Conservation (phyloP, 305 asterid genomes). For the Solanum hybrid region DNA sequence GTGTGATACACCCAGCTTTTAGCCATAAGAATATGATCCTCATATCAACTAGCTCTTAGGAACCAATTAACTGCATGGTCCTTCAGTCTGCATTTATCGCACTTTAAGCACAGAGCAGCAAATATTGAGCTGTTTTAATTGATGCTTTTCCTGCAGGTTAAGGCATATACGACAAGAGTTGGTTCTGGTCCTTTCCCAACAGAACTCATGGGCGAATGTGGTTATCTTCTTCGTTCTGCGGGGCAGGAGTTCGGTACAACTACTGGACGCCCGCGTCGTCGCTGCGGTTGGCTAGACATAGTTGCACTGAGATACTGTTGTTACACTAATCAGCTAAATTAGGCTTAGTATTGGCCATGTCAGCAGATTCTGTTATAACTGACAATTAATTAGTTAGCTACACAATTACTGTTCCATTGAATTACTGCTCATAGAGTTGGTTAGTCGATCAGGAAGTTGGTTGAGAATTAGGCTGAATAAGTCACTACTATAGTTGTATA, state of each 20-base stretch:
- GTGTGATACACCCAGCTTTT: background rate
- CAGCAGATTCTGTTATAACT: too few species aligned
- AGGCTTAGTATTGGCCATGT: too few species aligned
- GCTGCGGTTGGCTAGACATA: conserved; percentile 96
- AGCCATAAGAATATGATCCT: background rate
- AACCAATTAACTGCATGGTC: background rate
- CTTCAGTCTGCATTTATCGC: background rate
- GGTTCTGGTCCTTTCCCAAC: conserved; percentile 99
- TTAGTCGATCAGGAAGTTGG: too few species aligned
- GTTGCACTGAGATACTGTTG: conserved; percentile 54
- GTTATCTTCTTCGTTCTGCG: conserved; percentile 70
- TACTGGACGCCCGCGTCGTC: conserved; percentile 87
- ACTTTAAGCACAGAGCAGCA: background rate
- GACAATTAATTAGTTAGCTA: too few species aligned
- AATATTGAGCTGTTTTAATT: background rate
- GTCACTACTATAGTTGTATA: too few species aligned
- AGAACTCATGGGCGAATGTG: conserved; percentile 71
- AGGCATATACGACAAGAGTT: conserved; percentile 89
- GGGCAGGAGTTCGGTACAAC: conserved; percentile 98
- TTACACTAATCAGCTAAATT: background rate
- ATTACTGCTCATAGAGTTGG: too few species aligned
- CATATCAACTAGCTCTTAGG: background rate
- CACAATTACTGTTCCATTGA: too few species aligned
- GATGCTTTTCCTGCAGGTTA: conserved; percentile 41
- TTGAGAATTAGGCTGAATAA: too few species aligned